A percentile compares a stretch with the other conserved stretches of the same genome.
These are phyloP conservation scores for Knoxia roxburghii DNA, from an alignment of 257 asterid genomes.

Conservation along the genomic window DNA sequence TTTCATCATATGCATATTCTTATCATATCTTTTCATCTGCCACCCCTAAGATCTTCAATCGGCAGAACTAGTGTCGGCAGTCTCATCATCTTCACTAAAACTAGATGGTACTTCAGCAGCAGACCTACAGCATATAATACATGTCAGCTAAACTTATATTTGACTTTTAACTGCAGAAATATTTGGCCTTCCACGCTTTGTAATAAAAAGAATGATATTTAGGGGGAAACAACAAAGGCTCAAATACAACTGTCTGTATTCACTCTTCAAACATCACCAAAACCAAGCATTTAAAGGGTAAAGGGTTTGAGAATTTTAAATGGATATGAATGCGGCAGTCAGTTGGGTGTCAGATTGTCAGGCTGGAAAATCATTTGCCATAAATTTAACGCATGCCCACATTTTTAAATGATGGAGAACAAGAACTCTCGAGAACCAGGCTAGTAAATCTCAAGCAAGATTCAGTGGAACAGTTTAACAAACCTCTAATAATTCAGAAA, in stretches of 20 bases:
- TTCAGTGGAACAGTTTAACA: background rate
- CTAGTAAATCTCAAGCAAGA: background rate
- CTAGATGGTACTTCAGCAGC: constrained; percentile 56
- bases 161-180: background rate
- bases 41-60: constrained; percentile 23
- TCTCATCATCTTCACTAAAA: constrained; percentile 59
- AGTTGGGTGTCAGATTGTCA: background rate
- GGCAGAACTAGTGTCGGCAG: constrained; percentile 59
- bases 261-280: background rate
- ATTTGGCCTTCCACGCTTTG: background rate
- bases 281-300: background rate
- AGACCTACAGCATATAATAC: constrained; percentile 30
- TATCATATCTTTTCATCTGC: constrained; percentile 3
- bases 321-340: background rate
- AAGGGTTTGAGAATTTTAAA: background rate
- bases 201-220: too few relatives aligned
- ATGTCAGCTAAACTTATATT: constrained; percentile 1
- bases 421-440: background rate
- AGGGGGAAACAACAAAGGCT: background rate
- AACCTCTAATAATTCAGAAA: constrained; percentile 1
- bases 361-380: background rate
- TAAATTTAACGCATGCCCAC: too few relatives aligned
- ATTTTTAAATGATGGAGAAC: background rate
- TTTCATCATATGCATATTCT: background rate
- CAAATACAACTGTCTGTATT: background rate